Conservation (phyloP, 2,329 filamentous ascomycete genomes). For the Fusarium odoratissimum region DNA sequence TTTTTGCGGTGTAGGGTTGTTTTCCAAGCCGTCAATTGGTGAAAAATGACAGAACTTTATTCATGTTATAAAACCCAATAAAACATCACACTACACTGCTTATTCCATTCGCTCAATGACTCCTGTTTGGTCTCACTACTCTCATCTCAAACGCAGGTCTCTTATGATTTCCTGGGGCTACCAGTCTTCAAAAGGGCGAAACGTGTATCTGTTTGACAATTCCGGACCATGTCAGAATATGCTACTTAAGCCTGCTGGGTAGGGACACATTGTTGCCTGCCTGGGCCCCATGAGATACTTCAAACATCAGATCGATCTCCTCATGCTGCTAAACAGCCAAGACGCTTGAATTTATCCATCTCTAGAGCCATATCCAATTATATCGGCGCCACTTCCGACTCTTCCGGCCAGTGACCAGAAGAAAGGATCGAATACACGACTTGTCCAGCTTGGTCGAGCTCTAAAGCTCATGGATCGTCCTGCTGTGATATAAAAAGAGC, state of each 20-base stretch:
- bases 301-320: neutral
- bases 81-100: neutral
- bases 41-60: neutral
- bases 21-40: neutral
- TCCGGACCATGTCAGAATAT: neutral
- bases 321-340: neutral
- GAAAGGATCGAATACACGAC: neutral
- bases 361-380: slow-evolving; percentile 15
- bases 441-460: neutral
- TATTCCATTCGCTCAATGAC: neutral
- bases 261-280: neutral
- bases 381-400: slow-evolving; percentile 17
- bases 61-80: neutral
- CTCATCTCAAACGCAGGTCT: neutral
- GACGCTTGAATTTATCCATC: neutral
- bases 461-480: neutral
- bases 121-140: neutral
- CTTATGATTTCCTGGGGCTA: neutral
- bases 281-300: neutral
- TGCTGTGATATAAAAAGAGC: neutral
- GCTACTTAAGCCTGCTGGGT: neutral
- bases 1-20: neutral
- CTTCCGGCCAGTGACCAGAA: slow-evolving; percentile 11
- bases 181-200: neutral
- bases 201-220: neutral